Base-by-base conservation (phyloP, 345 rosid genomes). In the Lumnitzera racemosa region DNA sequence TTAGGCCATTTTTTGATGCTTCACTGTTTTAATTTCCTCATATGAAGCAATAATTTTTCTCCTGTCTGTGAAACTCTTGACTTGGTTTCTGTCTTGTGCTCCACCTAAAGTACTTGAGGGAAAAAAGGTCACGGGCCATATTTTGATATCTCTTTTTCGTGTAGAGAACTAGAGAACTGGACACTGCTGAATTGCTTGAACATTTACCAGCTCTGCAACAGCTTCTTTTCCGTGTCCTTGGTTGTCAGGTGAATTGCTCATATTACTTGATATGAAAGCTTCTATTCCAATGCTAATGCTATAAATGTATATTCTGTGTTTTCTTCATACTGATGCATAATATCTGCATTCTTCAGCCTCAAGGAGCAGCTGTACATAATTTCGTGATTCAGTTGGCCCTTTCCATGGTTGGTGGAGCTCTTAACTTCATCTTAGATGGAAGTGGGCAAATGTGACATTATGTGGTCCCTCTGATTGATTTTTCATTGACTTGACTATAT, bases 101-200 rank as follows among this genome's bases (percentile, higher is more conserved):
- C 20, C 0, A 20, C 20, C 20, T 20, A 20, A 20, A 20, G 0
- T 20, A n/a, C 20, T 20, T 20, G 20, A 20, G 20, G 20, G 20
- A 20, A 20, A 20, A 20, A 20, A 20, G 20, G 20, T 25, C 25
- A 27, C 3, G 3, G 13, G 24, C 27, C 29, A 43, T 14, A 13
- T 64, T 12, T 46, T 50, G 67, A 46, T 3, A 20, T 24, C 15
- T 49, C 14, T 27, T 50, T 31, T 52, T 67, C 20, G 24, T 56
- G 57, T 91, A 94, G 99, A 83, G 76, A 82, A 86, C 92, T 61
- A 90, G 90, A 80, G 97, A 94, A 61, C 77, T 90, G 76, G 97
- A 88, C 63, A 81, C 97, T 62, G 83, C 76, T 46, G 99, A 88
- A 59, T 76, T 94, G 71, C 90, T 94, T 51, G 87, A 88, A 59